Evolutionary conservation across 208 protist genomes (phyloP).

Genomic region (Polymyxa betae): DNA sequence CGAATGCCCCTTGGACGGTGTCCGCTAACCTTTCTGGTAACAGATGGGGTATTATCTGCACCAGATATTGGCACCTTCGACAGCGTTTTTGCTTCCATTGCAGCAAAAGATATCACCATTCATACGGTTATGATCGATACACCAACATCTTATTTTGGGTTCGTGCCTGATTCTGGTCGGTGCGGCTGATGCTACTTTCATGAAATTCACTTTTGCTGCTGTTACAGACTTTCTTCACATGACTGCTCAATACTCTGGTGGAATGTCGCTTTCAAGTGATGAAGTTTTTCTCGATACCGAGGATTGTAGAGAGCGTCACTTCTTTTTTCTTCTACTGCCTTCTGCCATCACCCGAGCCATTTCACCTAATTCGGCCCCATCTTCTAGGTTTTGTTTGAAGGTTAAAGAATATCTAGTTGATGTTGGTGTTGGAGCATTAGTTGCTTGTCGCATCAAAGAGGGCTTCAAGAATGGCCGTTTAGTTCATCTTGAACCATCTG

Average conservation of each 20-base stretch:
- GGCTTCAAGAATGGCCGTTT: background rate
- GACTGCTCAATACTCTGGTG: slow-evolving; percentile 12
- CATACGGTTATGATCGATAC: background rate
- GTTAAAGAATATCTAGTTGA: slow-evolving; percentile 40
- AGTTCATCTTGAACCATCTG: background rate
- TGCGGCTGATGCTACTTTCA: background rate
- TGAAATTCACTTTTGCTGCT: too few relatives aligned
- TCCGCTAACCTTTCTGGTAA: slow-evolving; percentile 4
- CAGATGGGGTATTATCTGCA: slow-evolving; percentile 7
- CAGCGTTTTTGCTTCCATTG: slow-evolving; percentile 26
- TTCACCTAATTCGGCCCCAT: background rate
- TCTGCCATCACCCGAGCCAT: background rate
- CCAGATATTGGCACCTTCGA: slow-evolving; percentile 46
- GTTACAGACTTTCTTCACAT: slow-evolving; percentile 20
- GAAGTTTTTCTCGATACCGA: background rate
- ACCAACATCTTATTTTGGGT: background rate
- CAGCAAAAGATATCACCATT: slow-evolving; percentile 21
- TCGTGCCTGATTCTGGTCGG: slow-evolving; percentile 4
- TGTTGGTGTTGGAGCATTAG: slow-evolving; percentile 13
- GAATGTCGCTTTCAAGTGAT: background rate
- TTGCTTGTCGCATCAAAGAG: slow-evolving; percentile 2
- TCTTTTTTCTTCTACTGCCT: background rate
- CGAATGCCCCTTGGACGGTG: background rate
- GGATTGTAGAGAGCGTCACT: background rate
- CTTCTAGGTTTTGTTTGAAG: background rate